Base-by-base conservation (phyloP, 768 basidiomycete species). In the Xanthoconium stramineum region DNA sequence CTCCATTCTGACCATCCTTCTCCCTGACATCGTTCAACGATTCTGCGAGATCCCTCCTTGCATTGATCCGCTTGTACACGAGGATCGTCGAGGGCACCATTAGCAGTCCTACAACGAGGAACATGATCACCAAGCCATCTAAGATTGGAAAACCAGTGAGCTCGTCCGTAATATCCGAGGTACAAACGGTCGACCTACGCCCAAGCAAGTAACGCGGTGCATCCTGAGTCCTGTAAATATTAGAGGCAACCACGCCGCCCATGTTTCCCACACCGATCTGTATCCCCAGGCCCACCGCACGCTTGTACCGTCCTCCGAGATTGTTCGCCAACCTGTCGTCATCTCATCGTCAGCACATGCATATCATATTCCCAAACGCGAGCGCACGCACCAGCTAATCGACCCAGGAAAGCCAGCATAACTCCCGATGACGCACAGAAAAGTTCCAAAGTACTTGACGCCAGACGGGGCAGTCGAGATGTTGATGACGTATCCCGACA, bases 401-500 rank as follows among this genome's bases (percentile, higher is more conserved):
- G 52, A 38, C 28, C 52, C 52, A 7, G 52, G 52, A 20, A 46
- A 46, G 29, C 28, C 52, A 11, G 52, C 11, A 14, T 53, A 53
- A 29, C 44, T 38, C 14, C 52, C 52, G 3, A 20, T 17, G 29
- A 53, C 44, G 29, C 52, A 53, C 19, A 53, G 29, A 46, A 37
- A 53, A 8, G 44, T 53, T 19, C 52, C 52, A 32, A 46, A 53
- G 19, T 53, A 53, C 52, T 53, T 53, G 52, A 53, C 36, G 15
- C 44, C 6, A 3, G 35, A 14, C 9, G 44, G n/a, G 3, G 37
- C 36, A 17, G 30, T 46, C 36, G 52, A 53, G 8, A 53, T 53
- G 15, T 53, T 53, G n/a, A 53, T 53, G 13, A 38, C 28, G 5
- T 46, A 53, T 30, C 52, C 52, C 13, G 15, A 17, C 14, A 53